Base-by-base conservation (phyloP, 2,329 filamentous ascomycete species). In the Parasarocladium wereldwijsianum region DNA sequence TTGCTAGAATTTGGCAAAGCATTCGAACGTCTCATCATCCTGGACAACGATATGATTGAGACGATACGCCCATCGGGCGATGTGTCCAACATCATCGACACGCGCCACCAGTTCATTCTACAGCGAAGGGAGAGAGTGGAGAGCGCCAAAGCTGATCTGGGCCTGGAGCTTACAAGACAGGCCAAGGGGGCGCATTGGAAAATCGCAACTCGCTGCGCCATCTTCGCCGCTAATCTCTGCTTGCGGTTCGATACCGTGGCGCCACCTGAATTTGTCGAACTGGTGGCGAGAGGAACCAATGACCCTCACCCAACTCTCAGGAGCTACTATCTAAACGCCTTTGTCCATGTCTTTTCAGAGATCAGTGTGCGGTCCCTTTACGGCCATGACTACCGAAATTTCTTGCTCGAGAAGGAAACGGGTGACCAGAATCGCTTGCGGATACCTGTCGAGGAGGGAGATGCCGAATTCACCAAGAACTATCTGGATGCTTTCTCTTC, bases 141-240 rank as follows among this genome's bases (percentile, higher is more conserved):
- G 51, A 63, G 66, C 32, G 85, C 81, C 57, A 98, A 98, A 57
- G 63, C 75, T 0, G 68, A 71, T 4, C 58, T 98, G 16, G 82
- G 86, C 0, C 60, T 83, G 32, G 85, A 96, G 48, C 63, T 98
- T 18, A 78, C 86, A 4, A 70, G 79, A 35, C 59, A 78, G 35
- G 81, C 84, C 2, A 76, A 73, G 43, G 70, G 70, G 3, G 83
- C 85, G 1, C 92, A 98, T 47, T 98, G 90, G 90, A 96, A 93
- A 60, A 86, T 93, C 42, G 87, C 87, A 5, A 84, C 76, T 29
- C 70, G 87, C 17, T 93, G 86, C 33, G 81, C 82, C 8, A 80
- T 92, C 20, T 90, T 98, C 48, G 82, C 93, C 4, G 74, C 87
- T 33, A 93, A 90, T 36, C 66, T 94, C 37, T 87, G 84, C 34